phyloP scores from a whole-genome alignment of 768 basidiomycete genomes.

The Panus rudis region DNA sequence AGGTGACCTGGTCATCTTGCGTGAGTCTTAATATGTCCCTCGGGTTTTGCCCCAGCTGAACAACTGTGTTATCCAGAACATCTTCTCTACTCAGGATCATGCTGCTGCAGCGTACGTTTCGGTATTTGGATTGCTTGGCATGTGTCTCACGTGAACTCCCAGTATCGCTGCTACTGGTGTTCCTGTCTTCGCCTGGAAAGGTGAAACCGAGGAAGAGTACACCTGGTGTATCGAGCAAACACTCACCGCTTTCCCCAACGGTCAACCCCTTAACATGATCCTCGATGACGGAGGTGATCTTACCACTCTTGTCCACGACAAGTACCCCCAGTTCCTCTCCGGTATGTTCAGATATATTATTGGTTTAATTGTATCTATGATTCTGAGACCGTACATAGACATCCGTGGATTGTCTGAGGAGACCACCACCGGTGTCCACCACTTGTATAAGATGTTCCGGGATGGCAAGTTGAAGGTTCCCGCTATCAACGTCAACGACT shows the following conservation, averaged over 20 bases:
- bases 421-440: constrained; percentile 99
- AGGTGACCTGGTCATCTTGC: constrained; percentile 98
- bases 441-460: constrained; percentile 96
- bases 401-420: constrained; percentile 96
- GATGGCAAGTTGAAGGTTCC: constrained; percentile 95
- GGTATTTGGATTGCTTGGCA: background rate
- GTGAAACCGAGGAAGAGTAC: constrained; percentile 99
- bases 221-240: constrained; percentile 98
- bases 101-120: constrained; percentile 85
- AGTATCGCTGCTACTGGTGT: constrained; percentile 97
- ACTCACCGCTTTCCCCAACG: constrained; percentile 76
- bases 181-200: constrained; percentile 99
- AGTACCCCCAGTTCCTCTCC: constrained; percentile 83
- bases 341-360: constrained; percentile 34
- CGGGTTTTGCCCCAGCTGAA: background rate
- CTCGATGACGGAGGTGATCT: constrained; percentile 98
- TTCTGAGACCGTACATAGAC: constrained; percentile 34
- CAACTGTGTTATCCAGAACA: constrained; percentile 59
- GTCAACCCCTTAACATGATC: constrained; percentile 93
- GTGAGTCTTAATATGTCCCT: constrained; percentile 37
- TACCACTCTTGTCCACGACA: constrained; percentile 91
- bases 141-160: constrained; percentile 6
- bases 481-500: constrained; percentile 99
- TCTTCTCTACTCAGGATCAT: constrained; percentile 99
- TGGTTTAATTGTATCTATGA: background rate